These are phyloP conservation scores for Scutellaria galericulata DNA, from an alignment of 257 asterid species.

Conservation along the genomic window DNA sequence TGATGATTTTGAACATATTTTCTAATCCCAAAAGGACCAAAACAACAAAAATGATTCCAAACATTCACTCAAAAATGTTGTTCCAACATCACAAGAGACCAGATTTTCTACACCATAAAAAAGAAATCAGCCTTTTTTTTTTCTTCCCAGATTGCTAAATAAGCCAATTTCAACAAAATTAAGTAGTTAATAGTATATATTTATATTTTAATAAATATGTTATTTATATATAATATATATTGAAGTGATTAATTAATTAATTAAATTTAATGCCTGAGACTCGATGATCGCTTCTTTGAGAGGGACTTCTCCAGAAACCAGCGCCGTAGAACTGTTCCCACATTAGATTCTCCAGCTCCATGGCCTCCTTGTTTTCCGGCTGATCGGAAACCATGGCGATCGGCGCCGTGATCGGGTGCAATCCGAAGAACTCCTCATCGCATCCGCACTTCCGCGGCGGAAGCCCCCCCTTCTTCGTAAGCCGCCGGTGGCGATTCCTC, in stretches of 20 bases:
- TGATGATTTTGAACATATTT: neutral
- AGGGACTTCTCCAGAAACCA: constrained; percentile 85
- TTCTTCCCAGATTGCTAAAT: neutral
- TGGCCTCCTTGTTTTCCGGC: constrained; percentile 40
- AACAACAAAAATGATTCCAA: neutral
- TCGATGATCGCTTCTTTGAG: constrained; percentile 50
- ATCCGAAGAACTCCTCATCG: constrained; percentile 38
- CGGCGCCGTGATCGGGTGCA: constrained; percentile 34
- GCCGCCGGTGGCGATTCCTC: constrained; percentile 46
- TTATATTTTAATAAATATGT: too few species aligned
- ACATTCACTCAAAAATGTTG: neutral
- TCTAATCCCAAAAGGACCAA: neutral
- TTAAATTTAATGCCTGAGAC: constrained; percentile 27
- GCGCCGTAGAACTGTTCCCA: constrained; percentile 69
- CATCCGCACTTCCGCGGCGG: constrained; percentile 44
- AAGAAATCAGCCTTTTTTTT: neutral
- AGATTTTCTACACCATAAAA: neutral
- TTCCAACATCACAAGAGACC: neutral
- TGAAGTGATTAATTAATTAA: neutral
- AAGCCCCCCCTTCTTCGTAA: constrained; percentile 47
- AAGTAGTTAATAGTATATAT: neutral
- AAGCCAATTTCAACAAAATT: neutral
- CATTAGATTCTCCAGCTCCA: constrained; percentile 73
- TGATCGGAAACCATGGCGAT: constrained; percentile 28
- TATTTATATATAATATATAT: neutral